Evolutionary conservation across 192 early-diverging fungal genomes (phyloP), one percentile per base, ranked within the genome.

Genomic region (Pilobolus umbonatus): DNA sequence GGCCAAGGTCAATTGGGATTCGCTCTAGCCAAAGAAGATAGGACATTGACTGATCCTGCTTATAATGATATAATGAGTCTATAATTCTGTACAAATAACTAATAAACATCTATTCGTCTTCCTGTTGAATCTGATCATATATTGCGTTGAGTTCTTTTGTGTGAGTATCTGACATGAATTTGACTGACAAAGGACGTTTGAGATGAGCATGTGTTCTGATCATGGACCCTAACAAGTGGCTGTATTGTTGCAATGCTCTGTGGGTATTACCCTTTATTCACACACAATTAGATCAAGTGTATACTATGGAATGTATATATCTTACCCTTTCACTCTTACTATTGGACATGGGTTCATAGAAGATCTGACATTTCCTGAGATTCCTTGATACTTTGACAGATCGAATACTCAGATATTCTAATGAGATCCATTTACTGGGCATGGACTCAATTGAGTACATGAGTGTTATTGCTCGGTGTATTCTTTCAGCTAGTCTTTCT

Each of bases 321-420:
- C 24, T 42, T 58, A 65, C 64, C 29, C 56, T 57, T 57, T 65
- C 48, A 36, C 21, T 51, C 26, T 65, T 65, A 29, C 26, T 36
- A 8, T 28, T 59, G 4, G 55, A 57, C 9, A 42, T 14, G 25
- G 64, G 64, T 11, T 65, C 64, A 52, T 65, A 69, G 31, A 58
- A 63, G 21, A 69, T 32, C 48, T 48, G 61, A 43, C 67, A 69
- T 54, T 59, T 64, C 4, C 52, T 56, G 21, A 63, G 29, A 55
- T 69, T 63, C 24, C 61, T 31, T 15, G 62, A 58, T 15, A 59
- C 67, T 55, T 64, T 69, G 21, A 69, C 46, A 30, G 21, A 45
- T 31, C 28, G 49, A n/a, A 59, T 49, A 6, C 17, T 62, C 35
- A 69, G 15, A 50, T 57, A 24, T 15, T 46, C 43, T 45, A 42